Base-by-base conservation (phyloP, 495 filamentous ascomycete species). In the Penicillium flavigenum region DNA sequence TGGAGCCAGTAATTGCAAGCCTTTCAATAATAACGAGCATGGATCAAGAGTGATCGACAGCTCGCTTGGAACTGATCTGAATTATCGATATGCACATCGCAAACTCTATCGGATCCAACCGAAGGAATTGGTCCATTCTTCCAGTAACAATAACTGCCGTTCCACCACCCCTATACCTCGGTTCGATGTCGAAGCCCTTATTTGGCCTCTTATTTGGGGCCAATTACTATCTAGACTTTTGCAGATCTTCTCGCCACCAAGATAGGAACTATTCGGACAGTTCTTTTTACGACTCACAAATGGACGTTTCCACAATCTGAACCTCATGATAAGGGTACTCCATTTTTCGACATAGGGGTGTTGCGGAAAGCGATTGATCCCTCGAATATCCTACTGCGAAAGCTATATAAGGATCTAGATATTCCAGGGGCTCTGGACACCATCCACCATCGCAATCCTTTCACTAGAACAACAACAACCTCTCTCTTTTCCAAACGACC, bases 371-470 rank as follows among this genome's bases (percentile, higher is more conserved):
- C 38, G 22, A 54, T 9, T 22, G 19, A 34, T 34, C 1, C 4
- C 32, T 17, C 16, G n/a, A 19, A 14, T 38, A 22, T 17, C 27
- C 9, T 1, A 2, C 17, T 29, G 9, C 2, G 20, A 56, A 54
- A 51, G 10, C 19, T 59, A 62, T 64, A 65, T 62, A 68, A 58
- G 53, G 60, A 47, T 14, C 48, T 44, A n/a, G 47, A 55, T 27
- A 51, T 47, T 54, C 45, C 49, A 44, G 42, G 41, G 10, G 55
- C 27, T 19, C 36, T 31, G 51, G n/a, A 45, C n/a, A 34, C 51
- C 46, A 64, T 41, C 43, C 45, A 45, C 32, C 16, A 47, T 11
- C 14, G 46, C 47, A 44, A 43, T 8, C 14, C 16, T 20, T 12
- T 27, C 29, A 26, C 27, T 56, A 49, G 29, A 17, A 4, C 20